Evolutionary conservation across 108 stramenopile genomes (phyloP), one percentile per base, ranked within the genome.

Genomic region (Nannochloropsis oceanica): DNA sequence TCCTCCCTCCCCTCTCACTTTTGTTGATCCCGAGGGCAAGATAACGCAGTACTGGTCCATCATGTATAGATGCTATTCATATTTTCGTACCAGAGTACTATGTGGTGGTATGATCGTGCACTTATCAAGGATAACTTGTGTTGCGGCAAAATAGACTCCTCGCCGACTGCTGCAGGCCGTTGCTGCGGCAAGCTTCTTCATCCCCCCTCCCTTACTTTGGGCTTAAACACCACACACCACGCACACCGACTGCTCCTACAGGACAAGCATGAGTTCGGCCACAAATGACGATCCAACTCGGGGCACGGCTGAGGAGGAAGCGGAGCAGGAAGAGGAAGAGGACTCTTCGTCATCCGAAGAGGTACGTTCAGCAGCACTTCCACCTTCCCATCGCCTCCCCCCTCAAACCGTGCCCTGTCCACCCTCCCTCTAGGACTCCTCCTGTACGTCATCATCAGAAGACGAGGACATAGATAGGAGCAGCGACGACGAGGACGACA

Each of bases 321-420:
- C 2, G 59, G 59, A 73, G 59, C 22, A 73, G 59, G 59, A 73
- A n/a, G 59, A 73, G 59, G 59, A 73, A 10, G 59, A 73, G 9
- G 59, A 73, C 0, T 18, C 18, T 0, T 18, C 18, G 2, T 18
- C 18, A 3, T 18, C 18, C 18, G 59, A 73, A 73, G 59, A 73
- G 59, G 59, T 73, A 73, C 59, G 59, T 73, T 2, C 82, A 80
- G 83, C 86, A 44, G 83, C 82, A 24, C 86, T 20, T 86, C 86
- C 43, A 86, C 43, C 50, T 86, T 86, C 24, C 83, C 42, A 27
- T 34, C 43, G 18, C 83, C 79, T 83, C 86, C 83, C 42, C 80
- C 43, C 24, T 86, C 83, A 79, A 86, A 86, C 9, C 79, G 42
- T 79, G n/a, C 26, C 26, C 44, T 79, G 18, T 79, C 79, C 26